Evolutionary conservation across 179 eudicot genomes (phyloP).

Genomic region (Camellia oleifera): DNA sequence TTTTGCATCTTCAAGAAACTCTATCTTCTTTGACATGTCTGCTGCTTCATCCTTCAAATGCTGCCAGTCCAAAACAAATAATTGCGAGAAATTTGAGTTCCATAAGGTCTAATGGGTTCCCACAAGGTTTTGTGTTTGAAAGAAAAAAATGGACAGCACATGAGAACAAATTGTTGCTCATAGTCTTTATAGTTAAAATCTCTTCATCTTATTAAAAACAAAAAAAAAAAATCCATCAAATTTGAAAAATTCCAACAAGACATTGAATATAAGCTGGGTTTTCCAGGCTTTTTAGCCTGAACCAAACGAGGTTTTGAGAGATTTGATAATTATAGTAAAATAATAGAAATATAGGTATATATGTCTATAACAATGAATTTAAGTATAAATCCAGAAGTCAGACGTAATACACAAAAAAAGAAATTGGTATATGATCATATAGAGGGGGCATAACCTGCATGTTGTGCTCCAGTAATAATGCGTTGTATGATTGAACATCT

Average conservation of each 20-base stretch:
- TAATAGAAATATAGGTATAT: background rate
- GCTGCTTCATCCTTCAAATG: conserved; percentile 68
- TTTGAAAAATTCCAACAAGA: no score
- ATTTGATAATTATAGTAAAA: background rate
- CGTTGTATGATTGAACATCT: conserved; percentile 43
- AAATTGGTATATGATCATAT: background rate
- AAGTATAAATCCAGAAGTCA: background rate
- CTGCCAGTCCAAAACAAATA: conserved; percentile 32
- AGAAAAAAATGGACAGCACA: background rate
- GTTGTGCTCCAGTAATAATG: conserved; percentile 42
- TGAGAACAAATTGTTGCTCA: no score
- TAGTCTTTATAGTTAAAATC: no score
- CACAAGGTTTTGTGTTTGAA: background rate
- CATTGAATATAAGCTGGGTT: no score
- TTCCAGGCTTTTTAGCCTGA: no score
- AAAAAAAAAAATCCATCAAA: no score
- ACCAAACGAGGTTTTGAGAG: background rate
- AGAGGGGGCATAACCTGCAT: conserved; percentile 44
- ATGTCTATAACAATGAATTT: background rate
- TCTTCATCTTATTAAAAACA: no score
- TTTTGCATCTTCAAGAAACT: conserved; percentile 65
- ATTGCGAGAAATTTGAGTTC: background rate
- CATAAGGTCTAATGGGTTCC: no score
- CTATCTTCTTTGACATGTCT: conserved; percentile 66
- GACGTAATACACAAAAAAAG: background rate